Percentiles rank a stretch among this genome's conserved stretches.
Evolutionary conservation across 2,329 filamentous ascomycete species (phyloP).

Genomic region (Pyrenophora tritici-repentis): DNA sequence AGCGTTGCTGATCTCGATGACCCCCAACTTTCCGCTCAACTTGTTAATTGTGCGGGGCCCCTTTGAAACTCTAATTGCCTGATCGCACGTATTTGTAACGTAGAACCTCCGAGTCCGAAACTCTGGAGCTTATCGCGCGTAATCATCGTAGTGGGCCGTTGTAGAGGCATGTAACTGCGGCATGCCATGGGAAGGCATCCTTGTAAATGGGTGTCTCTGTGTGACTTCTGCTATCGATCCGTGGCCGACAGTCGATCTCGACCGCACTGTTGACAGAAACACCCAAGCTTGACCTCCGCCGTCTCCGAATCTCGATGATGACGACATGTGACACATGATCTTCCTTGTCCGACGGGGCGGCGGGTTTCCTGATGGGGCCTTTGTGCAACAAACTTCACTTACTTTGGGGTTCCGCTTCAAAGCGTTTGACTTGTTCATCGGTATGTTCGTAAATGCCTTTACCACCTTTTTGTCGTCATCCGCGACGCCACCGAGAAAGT

Average conservation of each 20-base stretch:
- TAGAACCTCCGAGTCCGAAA: constrained; percentile 5
- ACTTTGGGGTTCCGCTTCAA: constrained; percentile 88
- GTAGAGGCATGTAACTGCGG: neutral
- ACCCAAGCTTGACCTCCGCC: neutral
- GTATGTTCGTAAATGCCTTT: constrained; percentile 65
- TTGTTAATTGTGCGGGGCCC: constrained; percentile 9
- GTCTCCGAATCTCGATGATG: neutral
- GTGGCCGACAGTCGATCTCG: constrained; percentile 3
- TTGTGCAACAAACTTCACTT: constrained; percentile 36
- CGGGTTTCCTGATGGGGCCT: neutral
- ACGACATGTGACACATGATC: neutral
- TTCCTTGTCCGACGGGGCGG: neutral
- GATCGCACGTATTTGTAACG: constrained; percentile 8
- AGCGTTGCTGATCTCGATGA: neutral
- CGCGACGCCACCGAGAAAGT: constrained; percentile 65
- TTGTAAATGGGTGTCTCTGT: neutral
- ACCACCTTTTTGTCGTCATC: constrained; percentile 65
- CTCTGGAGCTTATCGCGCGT: constrained; percentile 1
- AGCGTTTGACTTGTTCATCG: constrained; percentile 69
- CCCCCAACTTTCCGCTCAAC: constrained; percentile 3
- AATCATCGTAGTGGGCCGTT: constrained; percentile 1
- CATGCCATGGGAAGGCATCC: neutral
- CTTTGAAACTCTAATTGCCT: constrained; percentile 10
- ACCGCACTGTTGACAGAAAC: neutral
- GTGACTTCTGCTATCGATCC: constrained; percentile 2